A percentile compares a stretch with the other conserved stretches of the same genome.
Evolutionary conservation across 139 green algal genomes (phyloP).

Genomic region (Closterium sp.): DNA sequence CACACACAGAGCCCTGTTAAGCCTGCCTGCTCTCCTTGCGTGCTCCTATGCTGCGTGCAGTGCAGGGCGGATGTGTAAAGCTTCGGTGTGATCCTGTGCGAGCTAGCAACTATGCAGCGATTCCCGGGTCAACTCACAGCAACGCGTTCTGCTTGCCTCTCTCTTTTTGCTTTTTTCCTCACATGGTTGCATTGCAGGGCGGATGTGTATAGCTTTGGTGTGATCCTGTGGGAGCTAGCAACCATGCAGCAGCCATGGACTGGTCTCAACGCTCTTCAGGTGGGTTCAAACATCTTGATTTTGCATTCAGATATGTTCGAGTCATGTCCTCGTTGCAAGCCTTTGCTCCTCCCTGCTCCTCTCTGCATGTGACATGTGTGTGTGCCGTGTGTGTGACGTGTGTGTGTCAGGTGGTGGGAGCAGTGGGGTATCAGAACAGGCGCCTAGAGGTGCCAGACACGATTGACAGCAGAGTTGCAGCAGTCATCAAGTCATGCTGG

Average conservation of each 20-base stretch:
- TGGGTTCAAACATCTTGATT: too few relatives aligned
- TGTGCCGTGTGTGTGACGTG: too few relatives aligned
- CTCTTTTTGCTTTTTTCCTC: neutral
- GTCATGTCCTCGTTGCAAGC: neutral
- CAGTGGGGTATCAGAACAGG: constrained; percentile 76
- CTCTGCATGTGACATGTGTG: too few relatives aligned
- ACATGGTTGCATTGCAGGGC: constrained; percentile 15
- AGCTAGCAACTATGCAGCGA: constrained; percentile 76
- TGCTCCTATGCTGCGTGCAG: neutral
- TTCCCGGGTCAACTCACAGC: too few relatives aligned
- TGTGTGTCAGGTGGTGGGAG: constrained; percentile 72
- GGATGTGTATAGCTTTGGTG: constrained; percentile 81
- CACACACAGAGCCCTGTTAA: neutral
- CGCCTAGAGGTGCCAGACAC: constrained; percentile 69
- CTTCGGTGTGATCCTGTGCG: constrained; percentile 88
- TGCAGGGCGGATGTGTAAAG: constrained; percentile 71
- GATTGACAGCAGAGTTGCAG: constrained; percentile 51
- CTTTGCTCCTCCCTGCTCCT: too few relatives aligned
- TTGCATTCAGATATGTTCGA: neutral
- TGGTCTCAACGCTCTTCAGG: constrained; percentile 69
- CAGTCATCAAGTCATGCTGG: constrained; percentile 47
- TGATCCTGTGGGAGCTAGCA: constrained; percentile 90
- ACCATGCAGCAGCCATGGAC: constrained; percentile 82
- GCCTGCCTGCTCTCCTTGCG: neutral
- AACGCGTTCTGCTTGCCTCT: too few relatives aligned